Base-by-base conservation (phyloP, 2,329 filamentous ascomycete species). In the Venturia pyrina region DNA sequence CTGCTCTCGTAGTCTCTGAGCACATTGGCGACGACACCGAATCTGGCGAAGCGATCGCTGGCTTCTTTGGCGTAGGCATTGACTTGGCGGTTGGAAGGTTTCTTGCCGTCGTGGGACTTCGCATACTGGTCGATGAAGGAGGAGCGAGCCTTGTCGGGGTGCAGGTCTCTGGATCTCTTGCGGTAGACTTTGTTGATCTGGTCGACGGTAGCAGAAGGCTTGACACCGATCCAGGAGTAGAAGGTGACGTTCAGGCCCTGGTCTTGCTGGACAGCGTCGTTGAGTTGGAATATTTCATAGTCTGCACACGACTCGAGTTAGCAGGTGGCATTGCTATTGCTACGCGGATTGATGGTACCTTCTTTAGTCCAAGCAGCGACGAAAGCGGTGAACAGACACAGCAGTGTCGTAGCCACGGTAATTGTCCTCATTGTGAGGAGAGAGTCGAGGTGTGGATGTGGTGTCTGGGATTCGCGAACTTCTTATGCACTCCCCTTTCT, bases 241-340 rank as follows among this genome's bases (percentile, higher is more conserved):
- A 99, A 99, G 71, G 90, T 95, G 67, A 91, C 84, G 68, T 90
- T 88, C 63, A 82, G 73, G 66, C 95, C 92, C 76, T 97, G 90
- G 69, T 87, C 81, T 57, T 85, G 79, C 68, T 85, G 80, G 66
- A 99, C 85, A 76, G 98, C 95, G 79, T 97, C 92, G 73, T 89
- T 89, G 68, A 99, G 83, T 72, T 92, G 90, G 81, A 99, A 99
- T 80, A 99, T 98, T 79, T 99, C 95, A 75, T 96, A 91, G 79
- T 99, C 95, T 96, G 73, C 13, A 57, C 21, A 21, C 48, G 24
- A 28, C 10, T 32, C 21, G 34, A 28, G n/a, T 63, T 32, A 65
- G 60, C 19, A 21, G 19, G 11, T 34, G 11, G 46, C 40, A 59
- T 46, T 46, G 40, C 34, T 10, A 37, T 37, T 37, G 37, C 7